Evolutionary conservation across 176 grass and related monocot genomes (phyloP).

Genomic region (Oryza meridionalis): DNA sequence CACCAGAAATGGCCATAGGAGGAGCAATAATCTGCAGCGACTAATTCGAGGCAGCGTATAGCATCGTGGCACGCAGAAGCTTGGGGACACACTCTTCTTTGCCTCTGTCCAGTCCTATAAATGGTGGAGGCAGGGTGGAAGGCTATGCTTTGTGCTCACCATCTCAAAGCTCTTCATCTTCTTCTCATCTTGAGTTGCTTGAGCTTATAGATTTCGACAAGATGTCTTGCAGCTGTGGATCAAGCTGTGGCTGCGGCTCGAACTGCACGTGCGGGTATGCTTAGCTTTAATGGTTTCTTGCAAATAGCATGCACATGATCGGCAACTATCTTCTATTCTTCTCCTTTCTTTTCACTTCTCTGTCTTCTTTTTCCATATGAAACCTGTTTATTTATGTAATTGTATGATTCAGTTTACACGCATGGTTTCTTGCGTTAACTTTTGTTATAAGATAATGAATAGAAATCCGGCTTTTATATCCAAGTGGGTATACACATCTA

Average conservation of each 20-base stretch:
- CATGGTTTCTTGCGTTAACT: too few species aligned
- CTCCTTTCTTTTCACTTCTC: not conserved
- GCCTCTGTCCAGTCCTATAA: conserved; percentile 24
- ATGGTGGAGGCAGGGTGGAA: not conserved
- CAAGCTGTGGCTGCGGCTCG: conserved; percentile 43
- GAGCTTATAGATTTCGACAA: not conserved
- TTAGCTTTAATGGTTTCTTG: not conserved
- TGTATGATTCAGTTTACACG: too few species aligned
- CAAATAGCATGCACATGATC: not conserved
- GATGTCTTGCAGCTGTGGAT: conserved; percentile 61
- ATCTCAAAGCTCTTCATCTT: not conserved
- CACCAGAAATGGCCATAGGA: conserved; percentile 3
- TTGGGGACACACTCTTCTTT: not conserved
- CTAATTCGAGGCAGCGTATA: not conserved
- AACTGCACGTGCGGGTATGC: conserved; percentile 47
- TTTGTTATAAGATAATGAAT: too few species aligned
- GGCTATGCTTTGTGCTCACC: conserved; percentile 12
- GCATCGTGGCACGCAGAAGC: not conserved
- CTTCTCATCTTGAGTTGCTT: not conserved
- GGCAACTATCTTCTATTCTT: not conserved
- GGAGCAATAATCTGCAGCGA: not conserved
- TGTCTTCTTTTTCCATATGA: not conserved
- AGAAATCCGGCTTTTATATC: too few species aligned
- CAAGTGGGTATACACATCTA: too few species aligned
- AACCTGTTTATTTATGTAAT: not conserved